A percentile compares a stretch with the other conserved stretches of the same genome.
phyloP scores from a whole-genome alignment of 306 rosid species.

The Ormosia emarginata region DNA sequence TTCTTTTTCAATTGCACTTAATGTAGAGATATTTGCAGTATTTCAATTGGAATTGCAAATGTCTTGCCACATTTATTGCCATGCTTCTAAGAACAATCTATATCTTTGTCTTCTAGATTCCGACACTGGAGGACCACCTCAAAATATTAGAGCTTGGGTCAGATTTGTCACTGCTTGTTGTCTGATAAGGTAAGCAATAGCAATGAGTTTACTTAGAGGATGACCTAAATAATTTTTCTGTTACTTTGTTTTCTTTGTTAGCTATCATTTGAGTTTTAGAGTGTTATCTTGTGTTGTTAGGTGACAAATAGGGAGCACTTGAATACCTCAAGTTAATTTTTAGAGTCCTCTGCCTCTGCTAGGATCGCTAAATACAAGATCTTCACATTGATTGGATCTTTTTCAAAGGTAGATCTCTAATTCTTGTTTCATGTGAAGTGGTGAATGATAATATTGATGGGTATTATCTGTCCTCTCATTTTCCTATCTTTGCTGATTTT shows the following conservation, averaged over 20 bases:
- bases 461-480: too few species aligned
- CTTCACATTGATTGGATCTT: too few species aligned
- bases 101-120: conserved; percentile 50
- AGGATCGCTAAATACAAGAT: too few species aligned
- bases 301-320: too few species aligned
- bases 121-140: conserved; percentile 59
- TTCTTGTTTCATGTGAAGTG: too few species aligned
- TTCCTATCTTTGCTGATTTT: too few species aligned
- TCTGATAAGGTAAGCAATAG: conserved; percentile 52
- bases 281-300: too few species aligned
- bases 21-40: not conserved
- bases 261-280: conserved; percentile 2
- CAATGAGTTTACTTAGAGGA: not conserved
- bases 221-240: not conserved
- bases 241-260: not conserved
- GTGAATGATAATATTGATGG: too few species aligned
- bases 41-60: conserved; percentile 4
- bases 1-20: conserved; percentile 1
- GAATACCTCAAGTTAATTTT: too few species aligned
- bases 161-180: conserved; percentile 59
- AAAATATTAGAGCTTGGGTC: conserved; percentile 77
- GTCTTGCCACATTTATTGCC: not conserved
- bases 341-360: too few species aligned
- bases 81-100: conserved; percentile 22
- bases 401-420: too few species aligned